Conservation (phyloP, 148 eudicot genomes). For the Diospyros kaki region DNA sequence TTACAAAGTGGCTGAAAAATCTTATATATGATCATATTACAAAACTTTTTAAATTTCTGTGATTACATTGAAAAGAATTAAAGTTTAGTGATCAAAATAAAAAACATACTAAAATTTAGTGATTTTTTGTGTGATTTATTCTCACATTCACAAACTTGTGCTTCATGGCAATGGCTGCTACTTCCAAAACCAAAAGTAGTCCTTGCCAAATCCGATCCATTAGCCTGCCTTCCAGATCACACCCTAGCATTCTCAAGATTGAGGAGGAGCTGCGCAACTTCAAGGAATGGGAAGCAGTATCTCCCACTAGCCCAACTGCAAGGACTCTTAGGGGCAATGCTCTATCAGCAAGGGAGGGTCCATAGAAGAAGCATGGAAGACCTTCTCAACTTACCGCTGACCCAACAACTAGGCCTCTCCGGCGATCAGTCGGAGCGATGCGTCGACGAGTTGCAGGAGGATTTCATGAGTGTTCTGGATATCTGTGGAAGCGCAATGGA, state of each 20-base stretch:
- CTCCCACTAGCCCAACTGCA: conserved; percentile 1
- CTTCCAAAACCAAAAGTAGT: conserved; percentile 4
- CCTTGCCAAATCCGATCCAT: conserved; percentile 11
- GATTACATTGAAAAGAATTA: too few species aligned
- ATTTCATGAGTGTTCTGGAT: conserved; percentile 12
- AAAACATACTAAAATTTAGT: too few species aligned
- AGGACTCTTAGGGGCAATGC: not conserved
- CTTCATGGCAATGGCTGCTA: not conserved
- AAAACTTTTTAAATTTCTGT: too few species aligned
- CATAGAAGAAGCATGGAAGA: conserved; percentile 8
- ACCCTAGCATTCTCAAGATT: conserved; percentile 13
- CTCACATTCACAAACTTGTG: not conserved
- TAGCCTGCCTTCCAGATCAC: conserved; percentile 18
- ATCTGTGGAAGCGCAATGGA: conserved; percentile 14
- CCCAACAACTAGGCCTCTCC: conserved; percentile 13
- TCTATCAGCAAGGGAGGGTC: not conserved
- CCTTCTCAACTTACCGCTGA: conserved; percentile 10
- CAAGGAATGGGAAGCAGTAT: conserved; percentile 8
- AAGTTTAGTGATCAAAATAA: too few species aligned
- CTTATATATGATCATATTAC: too few species aligned
- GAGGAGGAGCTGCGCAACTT: conserved; percentile 20
- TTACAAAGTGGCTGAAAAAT: too few species aligned
- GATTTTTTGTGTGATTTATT: too few species aligned
- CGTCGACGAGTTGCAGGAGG: conserved; percentile 14
- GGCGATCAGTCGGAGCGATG: not conserved